Base-by-base conservation (phyloP, 768 basidiomycete species). In the Mycena kentingensis region DNA sequence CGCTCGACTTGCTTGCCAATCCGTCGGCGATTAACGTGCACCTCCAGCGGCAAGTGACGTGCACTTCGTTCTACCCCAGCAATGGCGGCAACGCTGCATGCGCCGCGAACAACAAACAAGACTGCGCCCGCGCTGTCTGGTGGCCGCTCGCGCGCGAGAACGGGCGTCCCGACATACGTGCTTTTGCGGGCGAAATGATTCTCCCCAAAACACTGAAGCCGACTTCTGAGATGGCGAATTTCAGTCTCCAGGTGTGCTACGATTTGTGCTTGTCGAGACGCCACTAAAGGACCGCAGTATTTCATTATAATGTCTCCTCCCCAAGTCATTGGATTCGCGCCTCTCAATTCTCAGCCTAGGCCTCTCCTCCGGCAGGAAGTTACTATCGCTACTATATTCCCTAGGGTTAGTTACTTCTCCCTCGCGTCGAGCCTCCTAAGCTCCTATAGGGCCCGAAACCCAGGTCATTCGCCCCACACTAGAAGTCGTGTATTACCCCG, bases 121-220 rank as follows among this genome's bases (percentile, higher is more conserved):
- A 78, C 38, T 65, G 75, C 53, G 71, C 71, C 2, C 61, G 65
- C 12, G 81, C 78, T n/a, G 68, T 70, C 7, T 81, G 79, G 79
- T 81, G 79, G 79, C 73, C 74, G 5, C 72, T 70, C 2, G 58
- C 63, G 10, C 64, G 68, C 13, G 58, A 60, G 29, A 52, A 63
- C 4, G 67, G 60, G 38, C 61, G 62, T 28, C 52, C 66, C 10
- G 63, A 65, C 22, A 65, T 58, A 18, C 75, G 79, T 19, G 67
- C 71, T 49, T 66, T 81, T 25, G 76, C 80, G 54, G 81, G 81
- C 5, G 81, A 82, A 59, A 78, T 82, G 35, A 68, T 67, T 22
- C 65, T 82, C 2, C 62, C 75, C 15, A 81, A 80, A 63, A 77
- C 78, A 51, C 65, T 82, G 29, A 67, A 77, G 51, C 79, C 81